Evolutionary conservation across 192 early-diverging fungal species (phyloP).

Genomic region (Jimgerdemannia flammicorona): DNA sequence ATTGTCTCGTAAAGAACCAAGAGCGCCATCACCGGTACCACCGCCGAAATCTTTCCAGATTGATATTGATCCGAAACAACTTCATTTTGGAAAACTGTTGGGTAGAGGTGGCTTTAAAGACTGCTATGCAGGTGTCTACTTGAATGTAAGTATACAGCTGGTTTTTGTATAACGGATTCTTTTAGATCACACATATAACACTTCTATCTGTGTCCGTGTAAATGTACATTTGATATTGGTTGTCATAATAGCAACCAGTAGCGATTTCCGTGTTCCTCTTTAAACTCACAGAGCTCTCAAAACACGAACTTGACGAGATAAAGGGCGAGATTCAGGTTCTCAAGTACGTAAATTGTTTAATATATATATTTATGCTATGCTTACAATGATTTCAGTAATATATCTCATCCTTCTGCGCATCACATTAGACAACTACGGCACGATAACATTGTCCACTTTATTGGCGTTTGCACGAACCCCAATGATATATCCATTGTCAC

Average conservation of each 20-base stretch:
- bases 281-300: too few relatives aligned
- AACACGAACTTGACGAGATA: too few relatives aligned
- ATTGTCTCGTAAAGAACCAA: too few relatives aligned
- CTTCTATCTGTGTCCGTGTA: too few relatives aligned
- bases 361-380: too few relatives aligned
- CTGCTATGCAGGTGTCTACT: conserved; percentile 63
- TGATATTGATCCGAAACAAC: too few relatives aligned
- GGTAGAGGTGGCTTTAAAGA: conserved; percentile 79
- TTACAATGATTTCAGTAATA: not conserved
- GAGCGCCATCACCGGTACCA: too few relatives aligned
- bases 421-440: conserved; percentile 60
- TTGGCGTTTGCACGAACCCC: conserved; percentile 67
- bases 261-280: conserved; percentile 41
- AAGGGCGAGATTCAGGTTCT: conserved; percentile 40
- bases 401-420: not conserved
- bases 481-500: conserved; percentile 67
- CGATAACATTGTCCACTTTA: conserved; percentile 70
- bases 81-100: conserved; percentile 51
- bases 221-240: too few relatives aligned
- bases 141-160: not conserved
- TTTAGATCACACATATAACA: too few relatives aligned
- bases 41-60: too few relatives aligned
- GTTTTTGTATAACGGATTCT: not conserved
- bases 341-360: conserved; percentile 40
- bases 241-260: conserved; percentile 45